phyloP scores from a whole-genome alignment of 352 stramenopile genomes.

The Pythium pectinolyticum region DNA sequence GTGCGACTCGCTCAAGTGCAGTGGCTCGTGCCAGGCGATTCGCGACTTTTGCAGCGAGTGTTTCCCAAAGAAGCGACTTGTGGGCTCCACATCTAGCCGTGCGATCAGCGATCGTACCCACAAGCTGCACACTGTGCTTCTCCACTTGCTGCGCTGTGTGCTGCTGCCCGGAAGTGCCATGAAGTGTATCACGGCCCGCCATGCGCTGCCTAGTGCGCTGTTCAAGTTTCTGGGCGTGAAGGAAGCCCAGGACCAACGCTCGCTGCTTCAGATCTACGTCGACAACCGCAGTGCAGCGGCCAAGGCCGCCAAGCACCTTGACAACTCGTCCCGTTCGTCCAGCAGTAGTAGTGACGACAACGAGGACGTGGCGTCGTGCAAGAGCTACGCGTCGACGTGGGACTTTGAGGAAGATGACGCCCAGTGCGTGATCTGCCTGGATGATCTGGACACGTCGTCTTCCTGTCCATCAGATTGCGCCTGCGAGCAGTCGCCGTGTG shows the following conservation, averaged over 20 bases:
- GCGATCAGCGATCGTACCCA: constrained; percentile 44
- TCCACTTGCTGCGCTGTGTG: constrained; percentile 65
- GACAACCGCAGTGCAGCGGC: constrained; percentile 59
- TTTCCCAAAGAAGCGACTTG: constrained; percentile 60
- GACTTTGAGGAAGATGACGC: constrained; percentile 30
- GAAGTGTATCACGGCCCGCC: constrained; percentile 58
- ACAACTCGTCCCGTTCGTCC: constrained; percentile 23
- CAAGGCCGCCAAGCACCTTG: constrained; percentile 36
- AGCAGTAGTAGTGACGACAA: constrained; percentile 2
- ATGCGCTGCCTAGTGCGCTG: constrained; percentile 45
- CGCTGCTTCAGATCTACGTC: constrained; percentile 69
- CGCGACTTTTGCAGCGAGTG: constrained; percentile 57
- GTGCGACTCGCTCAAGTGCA: constrained; percentile 54
- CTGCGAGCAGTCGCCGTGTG: constrained; percentile 26
- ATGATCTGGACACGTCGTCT: constrained; percentile 40
- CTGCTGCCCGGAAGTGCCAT: constrained; percentile 66
- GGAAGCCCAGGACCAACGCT: constrained; percentile 48
- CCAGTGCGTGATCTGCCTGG: constrained; percentile 54
- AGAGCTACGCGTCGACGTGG: constrained; percentile 38
- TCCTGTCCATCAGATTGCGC: constrained; percentile 26
- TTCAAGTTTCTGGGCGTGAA: constrained; percentile 66
- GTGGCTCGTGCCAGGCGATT: constrained; percentile 66
- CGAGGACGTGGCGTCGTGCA: constrained; percentile 11
- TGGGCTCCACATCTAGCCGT: constrained; percentile 37
- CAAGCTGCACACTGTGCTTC: constrained; percentile 64